Base-by-base conservation (phyloP, 305 asterid genomes). In the Andrographis paniculata region DNA sequence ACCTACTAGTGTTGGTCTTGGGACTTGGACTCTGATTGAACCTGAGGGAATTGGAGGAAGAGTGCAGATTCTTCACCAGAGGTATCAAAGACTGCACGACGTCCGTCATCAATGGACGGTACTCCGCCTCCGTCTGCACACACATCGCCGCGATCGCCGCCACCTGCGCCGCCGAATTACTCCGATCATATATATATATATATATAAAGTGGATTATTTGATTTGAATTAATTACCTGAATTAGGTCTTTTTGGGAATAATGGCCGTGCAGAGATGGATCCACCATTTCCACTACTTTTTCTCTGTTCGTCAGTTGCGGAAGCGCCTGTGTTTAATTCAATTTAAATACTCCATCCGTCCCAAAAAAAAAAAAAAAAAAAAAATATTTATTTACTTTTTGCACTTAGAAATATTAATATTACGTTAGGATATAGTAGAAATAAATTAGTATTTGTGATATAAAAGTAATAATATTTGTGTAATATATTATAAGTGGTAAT, bases 91-190 rank as follows among this genome's bases (percentile, higher is more conserved):
- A 85, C 36, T 85, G 95, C 37, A 77, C 94, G 0, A 82, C 94
- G 45, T 85, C 95, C 0, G 94, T 85, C 74, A 85, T 85, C 18
- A 85, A 46, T 16, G 95, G 95, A 15, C 95, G 71, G 45, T 85
- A 85, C 48, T 82, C 95, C 6, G 95, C 79, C 70, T 85, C 95
- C 2, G 83, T 63, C 46, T 85, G 95, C 13, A 85, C 79, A 11
- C 95, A 85, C 95, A 85, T 75, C 19, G 91, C 87, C 3, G 88
- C 92, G 0, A 85, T 85, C 20, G 94, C 95, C 18, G 95, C 92
- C 65, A 82, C 71, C 95, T 85, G 66, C 46, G 12, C 13, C 33
- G 10, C 9, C 10, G 6, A 5, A 6, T 27, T 10, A 27, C 33
- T 6, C 33, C 33, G 10, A n/a, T n/a, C n/a, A n/a, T n/a, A n/a